A percentile compares a stretch with the other conserved stretches of the same genome.
Evolutionary conservation across 2,329 filamentous ascomycete genomes (phyloP).

Genomic region (Dryadomyces sulphureus): DNA sequence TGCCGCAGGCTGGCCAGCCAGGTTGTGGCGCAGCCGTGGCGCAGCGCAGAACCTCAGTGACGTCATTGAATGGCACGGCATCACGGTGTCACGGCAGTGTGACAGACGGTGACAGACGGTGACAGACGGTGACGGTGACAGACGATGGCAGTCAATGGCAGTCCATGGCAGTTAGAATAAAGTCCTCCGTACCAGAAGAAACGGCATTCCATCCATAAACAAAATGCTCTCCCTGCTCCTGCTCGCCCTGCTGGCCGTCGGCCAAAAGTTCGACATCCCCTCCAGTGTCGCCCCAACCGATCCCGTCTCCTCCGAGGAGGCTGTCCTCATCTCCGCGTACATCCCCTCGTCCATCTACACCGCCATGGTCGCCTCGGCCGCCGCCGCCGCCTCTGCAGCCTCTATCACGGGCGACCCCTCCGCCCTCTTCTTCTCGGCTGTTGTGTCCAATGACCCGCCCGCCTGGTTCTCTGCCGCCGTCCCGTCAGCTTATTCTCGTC

Average conservation of each 20-base stretch:
- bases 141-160: too few relatives aligned
- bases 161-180: too few relatives aligned
- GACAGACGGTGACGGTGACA: too few relatives aligned
- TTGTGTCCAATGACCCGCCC: conserved; percentile 13
- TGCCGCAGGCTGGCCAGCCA: too few relatives aligned
- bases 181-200: too few relatives aligned
- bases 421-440: conserved; percentile 13
- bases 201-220: background rate
- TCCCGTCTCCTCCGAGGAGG: conserved; percentile 12
- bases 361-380: conserved; percentile 13
- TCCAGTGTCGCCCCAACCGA: background rate
- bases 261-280: background rate
- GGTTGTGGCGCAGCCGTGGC: too few relatives aligned
- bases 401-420: conserved; percentile 15
- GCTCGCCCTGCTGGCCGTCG: background rate
- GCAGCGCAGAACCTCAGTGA: too few relatives aligned
- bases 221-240: background rate
- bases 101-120: too few relatives aligned
- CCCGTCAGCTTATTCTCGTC: conserved; percentile 4
- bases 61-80: too few relatives aligned
- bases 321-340: conserved; percentile 16
- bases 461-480: conserved; percentile 10
- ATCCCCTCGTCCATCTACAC: conserved; percentile 15
- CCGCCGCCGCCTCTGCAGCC: conserved; percentile 10
- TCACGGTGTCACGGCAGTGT: too few relatives aligned